Conservation (phyloP, 768 basidiomycete species). For the Suillus weaverae region DNA sequence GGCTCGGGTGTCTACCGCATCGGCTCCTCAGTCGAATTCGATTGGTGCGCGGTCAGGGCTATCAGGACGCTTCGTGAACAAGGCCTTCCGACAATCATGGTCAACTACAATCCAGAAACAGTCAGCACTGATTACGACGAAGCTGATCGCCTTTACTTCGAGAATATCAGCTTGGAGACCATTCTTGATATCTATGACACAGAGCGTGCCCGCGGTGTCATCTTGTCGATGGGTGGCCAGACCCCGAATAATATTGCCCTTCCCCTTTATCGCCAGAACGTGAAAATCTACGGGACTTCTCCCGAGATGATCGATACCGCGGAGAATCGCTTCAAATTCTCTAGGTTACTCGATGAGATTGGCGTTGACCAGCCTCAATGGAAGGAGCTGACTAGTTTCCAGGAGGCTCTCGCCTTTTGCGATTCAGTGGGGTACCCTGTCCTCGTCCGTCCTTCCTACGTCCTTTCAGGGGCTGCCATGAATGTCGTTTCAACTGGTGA, state of each 20-base stretch:
- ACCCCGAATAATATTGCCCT: conserved; percentile 99
- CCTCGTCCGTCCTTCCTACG: conserved; percentile 95
- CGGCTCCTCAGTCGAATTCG: conserved; percentile 98
- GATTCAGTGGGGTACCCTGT: conserved; percentile 93
- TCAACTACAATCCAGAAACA: conserved; percentile 99
- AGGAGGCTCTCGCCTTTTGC: conserved; percentile 88
- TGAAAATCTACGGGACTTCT: conserved; percentile 97
- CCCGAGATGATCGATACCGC: conserved; percentile 99
- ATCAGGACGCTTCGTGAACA: conserved; percentile 95
- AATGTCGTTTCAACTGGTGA: conserved; percentile 95
- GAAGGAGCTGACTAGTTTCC: conserved; percentile 94
- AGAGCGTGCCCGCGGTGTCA: conserved; percentile 87
- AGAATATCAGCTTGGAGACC: conserved; percentile 95
- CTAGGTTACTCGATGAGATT: conserved; percentile 93
- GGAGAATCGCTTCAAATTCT: conserved; percentile 99
- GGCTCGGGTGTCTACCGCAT: conserved; percentile 99
- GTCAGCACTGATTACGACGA: conserved; percentile 99
- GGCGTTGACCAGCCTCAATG: conserved; percentile 97
- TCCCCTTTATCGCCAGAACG: conserved; percentile 93
- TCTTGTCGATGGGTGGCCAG: conserved; percentile 98
- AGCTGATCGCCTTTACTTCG: conserved; percentile 97
- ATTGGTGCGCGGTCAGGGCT: conserved; percentile 98
- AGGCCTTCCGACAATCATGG: conserved; percentile 95
- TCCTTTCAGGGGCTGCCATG: conserved; percentile 99
- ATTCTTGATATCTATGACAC: conserved; percentile 96